These are phyloP conservation scores for Solanum virginianum DNA, from an alignment of 257 asterid genomes.

Conservation along the genomic window DNA sequence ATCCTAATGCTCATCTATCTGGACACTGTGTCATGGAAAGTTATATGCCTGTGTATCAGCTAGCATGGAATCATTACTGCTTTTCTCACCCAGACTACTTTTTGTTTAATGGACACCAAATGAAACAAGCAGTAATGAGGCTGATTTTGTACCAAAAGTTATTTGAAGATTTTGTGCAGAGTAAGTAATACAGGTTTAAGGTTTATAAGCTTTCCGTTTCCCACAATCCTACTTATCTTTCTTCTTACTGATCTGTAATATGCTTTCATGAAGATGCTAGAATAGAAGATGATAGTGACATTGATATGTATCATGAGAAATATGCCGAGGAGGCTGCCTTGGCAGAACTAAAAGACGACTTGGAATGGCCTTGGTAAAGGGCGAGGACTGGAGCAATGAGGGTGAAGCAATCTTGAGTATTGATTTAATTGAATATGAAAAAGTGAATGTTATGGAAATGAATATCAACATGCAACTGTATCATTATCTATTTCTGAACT, in stretches of 20 bases:
- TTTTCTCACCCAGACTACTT: conserved; percentile 3
- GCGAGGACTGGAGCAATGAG: not conserved
- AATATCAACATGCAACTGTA: conserved; percentile 43
- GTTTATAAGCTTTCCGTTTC: not conserved
- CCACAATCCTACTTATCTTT: not conserved
- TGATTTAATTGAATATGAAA: not conserved
- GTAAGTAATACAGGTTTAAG: not conserved
- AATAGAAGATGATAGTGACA: not conserved
- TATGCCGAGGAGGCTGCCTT: not conserved
- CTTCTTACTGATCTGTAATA: not conserved
- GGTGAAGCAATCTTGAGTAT: not conserved
- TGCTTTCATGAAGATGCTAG: not conserved
- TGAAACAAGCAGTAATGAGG: not conserved
- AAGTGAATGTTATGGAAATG: conserved; percentile 26
- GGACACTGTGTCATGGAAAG: not conserved
- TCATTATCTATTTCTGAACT: conserved; percentile 52
- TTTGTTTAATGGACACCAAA: not conserved
- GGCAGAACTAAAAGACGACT: not conserved
- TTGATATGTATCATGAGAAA: not conserved
- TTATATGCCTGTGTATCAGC: not conserved
- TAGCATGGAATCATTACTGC: not conserved
- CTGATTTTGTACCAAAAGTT: not conserved
- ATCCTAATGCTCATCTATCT: not conserved
- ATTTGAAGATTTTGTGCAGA: not conserved
- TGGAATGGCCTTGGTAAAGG: not conserved